phyloP scores from a whole-genome alignment of 768 basidiomycete species.

The Tulasnella sp. region DNA sequence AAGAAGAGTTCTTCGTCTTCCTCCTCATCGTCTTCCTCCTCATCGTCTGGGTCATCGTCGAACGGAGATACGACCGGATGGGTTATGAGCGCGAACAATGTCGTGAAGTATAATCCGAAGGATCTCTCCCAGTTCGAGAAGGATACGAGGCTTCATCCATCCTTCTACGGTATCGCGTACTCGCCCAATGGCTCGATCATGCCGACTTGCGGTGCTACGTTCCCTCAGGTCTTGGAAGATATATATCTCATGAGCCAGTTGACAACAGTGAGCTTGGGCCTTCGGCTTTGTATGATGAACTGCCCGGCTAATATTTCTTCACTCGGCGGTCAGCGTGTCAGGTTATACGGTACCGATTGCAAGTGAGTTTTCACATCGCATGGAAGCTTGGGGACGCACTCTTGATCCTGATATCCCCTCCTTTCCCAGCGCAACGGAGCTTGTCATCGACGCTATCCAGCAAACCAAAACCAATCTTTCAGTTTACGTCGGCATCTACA shows the following conservation, averaged over 20 bases:
- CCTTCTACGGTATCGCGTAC: conserved; percentile 83
- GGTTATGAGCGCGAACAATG: conserved; percentile 25
- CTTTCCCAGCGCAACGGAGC: conserved; percentile 31
- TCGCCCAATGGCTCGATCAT: conserved; percentile 66
- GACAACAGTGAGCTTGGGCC: conserved; percentile 38
- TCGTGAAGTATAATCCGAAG: conserved; percentile 34
- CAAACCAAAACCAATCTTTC: conserved; percentile 80
- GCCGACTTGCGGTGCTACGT: conserved; percentile 53
- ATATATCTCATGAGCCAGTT: conserved; percentile 66
- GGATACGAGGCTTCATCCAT: conserved; percentile 54
- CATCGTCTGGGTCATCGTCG: conserved; percentile 30
- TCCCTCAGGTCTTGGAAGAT: conserved; percentile 25
- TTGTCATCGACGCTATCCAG: conserved; percentile 73
- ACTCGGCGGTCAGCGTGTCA: conserved; percentile 39
- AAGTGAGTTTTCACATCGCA: conserved; percentile 67
- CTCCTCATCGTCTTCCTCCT: conserved; percentile 13
- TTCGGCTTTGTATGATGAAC: not conserved
- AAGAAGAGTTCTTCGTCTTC: conserved; percentile 26
- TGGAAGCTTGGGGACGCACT: no score
- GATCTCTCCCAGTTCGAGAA: conserved; percentile 74
- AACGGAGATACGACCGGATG: conserved; percentile 27
- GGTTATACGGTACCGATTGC: conserved; percentile 81
- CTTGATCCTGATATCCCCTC: no score
- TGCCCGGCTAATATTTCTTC: not conserved
- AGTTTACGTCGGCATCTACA: conserved; percentile 61